Evolutionary conservation across 176 grass and related monocot genomes (phyloP), one percentile per base, ranked within the genome.

Genomic region (Poa pratensis): DNA sequence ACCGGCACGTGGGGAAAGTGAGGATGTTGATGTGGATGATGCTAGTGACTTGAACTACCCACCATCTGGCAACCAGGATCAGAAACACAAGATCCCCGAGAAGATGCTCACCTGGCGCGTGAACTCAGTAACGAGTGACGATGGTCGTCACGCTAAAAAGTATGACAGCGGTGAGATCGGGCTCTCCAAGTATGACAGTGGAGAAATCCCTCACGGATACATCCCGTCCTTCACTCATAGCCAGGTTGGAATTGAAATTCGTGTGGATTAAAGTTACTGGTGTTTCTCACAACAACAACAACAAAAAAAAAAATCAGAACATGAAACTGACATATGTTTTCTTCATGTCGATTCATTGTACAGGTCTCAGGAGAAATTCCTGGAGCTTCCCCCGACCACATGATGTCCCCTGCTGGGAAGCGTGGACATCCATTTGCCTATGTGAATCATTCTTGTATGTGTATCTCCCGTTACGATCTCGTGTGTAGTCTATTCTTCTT

Each of bases 351-450:
- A 62, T 86, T 83, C 61, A 54, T 58, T 76, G 61, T 86, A 61
- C 88, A 98, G 96, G 57, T 89, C 50, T 98, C 96, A 39, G 93
- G 96, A 30, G 96, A 98, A 73, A 84, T 98, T 59, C 88, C 96
- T 60, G 91, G 90, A 73, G 89, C 91, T 2, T 98, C 91, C 15
- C 96, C 93, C 60, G 93, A 95, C 54, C 96, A 95, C 88, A 87
- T 95, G 85, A 94, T 98, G 96, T 98, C 91, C 73, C 96, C 93
- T 42, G 87, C 80, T 87, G 93, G 95, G 76, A 98, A 90, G 80
- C 93, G 89, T 30, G 86, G 87, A 34, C 96, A 95, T 80, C 89
- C 84, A 20, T 87, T 98, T 83, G 81, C 93, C 42, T 95, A 92
- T 83, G 87, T 81, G 55, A 91, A 92, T 19, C 96, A 95, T 50